Percentiles rank a stretch among this genome's conserved stretches.
Conservation (phyloP, 352 stramenopile genomes). For the Aphanomyces stellatus region DNA sequence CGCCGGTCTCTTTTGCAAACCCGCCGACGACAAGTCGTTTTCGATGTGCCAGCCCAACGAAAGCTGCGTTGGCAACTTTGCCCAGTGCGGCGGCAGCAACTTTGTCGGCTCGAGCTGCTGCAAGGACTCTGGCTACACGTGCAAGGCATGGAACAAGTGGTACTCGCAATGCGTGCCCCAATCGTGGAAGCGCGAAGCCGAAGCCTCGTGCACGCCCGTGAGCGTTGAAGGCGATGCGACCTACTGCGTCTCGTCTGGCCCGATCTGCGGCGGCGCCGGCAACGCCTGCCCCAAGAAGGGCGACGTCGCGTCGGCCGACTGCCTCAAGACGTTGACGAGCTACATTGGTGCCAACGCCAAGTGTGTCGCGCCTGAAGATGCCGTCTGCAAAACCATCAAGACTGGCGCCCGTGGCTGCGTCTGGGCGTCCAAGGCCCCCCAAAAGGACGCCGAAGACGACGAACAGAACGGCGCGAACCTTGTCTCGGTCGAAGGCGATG, state of each 20-base stretch:
- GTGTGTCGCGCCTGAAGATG: constrained; percentile 45
- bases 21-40: background rate
- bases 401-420: constrained; percentile 60
- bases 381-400: constrained; percentile 39
- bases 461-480: constrained; percentile 35
- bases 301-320: constrained; percentile 28
- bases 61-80: background rate
- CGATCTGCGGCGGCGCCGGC: constrained; percentile 27
- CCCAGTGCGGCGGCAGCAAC: constrained; percentile 3
- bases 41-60: constrained; percentile 14
- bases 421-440: constrained; percentile 12
- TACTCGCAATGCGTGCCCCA: constrained; percentile 12
- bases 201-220: constrained; percentile 25
- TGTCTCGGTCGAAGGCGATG: constrained; percentile 19
- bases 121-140: background rate
- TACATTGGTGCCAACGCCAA: constrained; percentile 28
- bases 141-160: constrained; percentile 8
- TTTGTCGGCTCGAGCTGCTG: constrained; percentile 12
- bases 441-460: constrained; percentile 1
- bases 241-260: constrained; percentile 33
- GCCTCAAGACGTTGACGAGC: constrained; percentile 20
- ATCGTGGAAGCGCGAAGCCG: background rate
- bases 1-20: constrained; percentile 7
- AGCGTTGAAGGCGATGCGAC: constrained; percentile 32
- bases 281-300: constrained; percentile 29